Evolutionary conservation across 352 stramenopile genomes (phyloP), one percentile per base, ranked within the genome.

Genomic region (Phytophthora parvispora): DNA sequence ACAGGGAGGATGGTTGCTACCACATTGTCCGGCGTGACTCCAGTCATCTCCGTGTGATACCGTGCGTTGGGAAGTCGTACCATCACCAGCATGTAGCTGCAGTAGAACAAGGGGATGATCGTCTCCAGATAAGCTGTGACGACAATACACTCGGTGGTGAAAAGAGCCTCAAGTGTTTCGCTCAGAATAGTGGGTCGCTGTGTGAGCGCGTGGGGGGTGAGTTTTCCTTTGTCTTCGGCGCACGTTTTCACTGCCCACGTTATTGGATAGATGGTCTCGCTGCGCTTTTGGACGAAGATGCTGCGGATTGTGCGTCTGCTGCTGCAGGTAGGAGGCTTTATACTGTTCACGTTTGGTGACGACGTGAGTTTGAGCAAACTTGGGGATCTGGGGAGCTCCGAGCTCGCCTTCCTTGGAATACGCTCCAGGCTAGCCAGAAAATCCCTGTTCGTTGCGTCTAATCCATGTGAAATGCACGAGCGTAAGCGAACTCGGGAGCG

Each of bases 41-140:
- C 25, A 13, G 52, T 16, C n/a, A 81, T 60, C n/a, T 70, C 63
- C 0, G 27, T 65, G 20, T 70, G 63, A 15, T 70, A 70, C 3
- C n/a, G 43, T 13, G 53, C 29, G 34, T 69, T 79, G 0, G 74
- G 68, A 8, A 81, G 54, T 1, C 62, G 34, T 1, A 63, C 28
- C 70, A 82, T 71, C 12, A 65, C 56, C 1, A 59, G 1, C 48
- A 71, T 66, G 13, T 52, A 74, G 16, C 42, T 70, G 16, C 34
- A 67, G 43, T 81, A 83, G 48, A 81, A 70, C 3, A 79, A 49
- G 0, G 78, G 68, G 22, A 86, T 69, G 31, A 86, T 60, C 5
- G 69, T 57, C 18, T 86, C 74, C 38, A 75, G 52, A 45, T 81
- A 86, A 25, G 80, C 74, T 13, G 74, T 57, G 7, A 80, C 60